A percentile compares a stretch with the other conserved stretches of the same genome.
These are phyloP conservation scores for Cordyceps sp. DNA, from an alignment of 2,329 filamentous ascomycete genomes.

Conservation along the genomic window DNA sequence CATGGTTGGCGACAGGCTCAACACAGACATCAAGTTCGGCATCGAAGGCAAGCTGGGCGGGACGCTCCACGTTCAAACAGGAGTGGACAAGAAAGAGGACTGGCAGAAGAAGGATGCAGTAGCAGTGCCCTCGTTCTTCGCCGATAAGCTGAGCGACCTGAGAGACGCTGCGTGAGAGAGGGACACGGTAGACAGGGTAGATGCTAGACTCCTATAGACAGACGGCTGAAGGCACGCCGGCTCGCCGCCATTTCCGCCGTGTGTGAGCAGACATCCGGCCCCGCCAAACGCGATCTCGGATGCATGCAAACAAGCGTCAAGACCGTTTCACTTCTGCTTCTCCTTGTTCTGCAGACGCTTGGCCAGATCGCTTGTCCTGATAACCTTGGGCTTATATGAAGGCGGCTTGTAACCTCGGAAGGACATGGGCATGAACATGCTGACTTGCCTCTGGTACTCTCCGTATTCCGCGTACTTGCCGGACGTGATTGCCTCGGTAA, in stretches of 20 bases:
- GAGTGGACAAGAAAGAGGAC: slow-evolving; percentile 73
- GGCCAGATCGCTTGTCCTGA: slow-evolving; percentile 32
- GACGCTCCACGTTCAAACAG: slow-evolving; percentile 79
- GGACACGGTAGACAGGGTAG: slow-evolving; percentile 1
- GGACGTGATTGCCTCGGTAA: slow-evolving; percentile 69
- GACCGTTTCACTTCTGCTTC: slow-evolving; percentile 14
- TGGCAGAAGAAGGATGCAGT: slow-evolving; percentile 53
- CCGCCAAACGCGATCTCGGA: no score
- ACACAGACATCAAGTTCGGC: slow-evolving; percentile 94
- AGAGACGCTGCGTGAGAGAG: slow-evolving; percentile 9
- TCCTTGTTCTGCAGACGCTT: slow-evolving; percentile 24
- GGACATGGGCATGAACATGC: slow-evolving; percentile 60
- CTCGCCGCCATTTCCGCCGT: no score
- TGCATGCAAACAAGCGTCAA: neutral
- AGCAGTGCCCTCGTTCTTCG: slow-evolving; percentile 66
- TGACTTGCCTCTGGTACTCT: slow-evolving; percentile 68
- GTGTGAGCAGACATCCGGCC: no score
- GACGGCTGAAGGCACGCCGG: neutral
- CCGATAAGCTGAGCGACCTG: slow-evolving; percentile 72
- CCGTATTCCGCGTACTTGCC: slow-evolving; percentile 80
- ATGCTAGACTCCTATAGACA: slow-evolving; percentile 1
- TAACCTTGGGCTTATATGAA: slow-evolving; percentile 23
- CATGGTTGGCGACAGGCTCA: slow-evolving; percentile 88
- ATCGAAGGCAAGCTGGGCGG: slow-evolving; percentile 81
- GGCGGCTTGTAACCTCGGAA: slow-evolving; percentile 25